Evolutionary conservation across 2,329 filamentous ascomycete species (phyloP).

Genomic region (Nannizziopsis barbatae): DNA sequence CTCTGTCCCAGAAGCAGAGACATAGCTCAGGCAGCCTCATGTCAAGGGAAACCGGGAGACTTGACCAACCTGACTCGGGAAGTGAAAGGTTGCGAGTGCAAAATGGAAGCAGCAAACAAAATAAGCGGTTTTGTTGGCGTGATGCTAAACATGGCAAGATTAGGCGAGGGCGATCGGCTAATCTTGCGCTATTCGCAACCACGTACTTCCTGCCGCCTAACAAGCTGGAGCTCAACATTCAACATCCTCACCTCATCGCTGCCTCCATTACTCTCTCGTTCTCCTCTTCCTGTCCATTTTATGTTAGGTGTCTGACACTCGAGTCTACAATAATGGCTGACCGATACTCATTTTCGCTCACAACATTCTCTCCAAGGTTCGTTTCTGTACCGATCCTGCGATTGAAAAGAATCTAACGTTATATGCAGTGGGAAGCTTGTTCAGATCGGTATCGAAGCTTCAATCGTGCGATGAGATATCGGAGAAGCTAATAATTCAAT

Average conservation of each 20-base stretch:
- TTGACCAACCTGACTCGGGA: conserved; percentile 10
- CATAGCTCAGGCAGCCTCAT: conserved; percentile 12
- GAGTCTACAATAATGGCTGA: conserved; percentile 63
- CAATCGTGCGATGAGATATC: not conserved
- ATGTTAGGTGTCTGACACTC: no score
- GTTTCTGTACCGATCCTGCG: conserved; percentile 23
- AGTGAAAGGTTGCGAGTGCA: not conserved
- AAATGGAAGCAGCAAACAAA: conserved; percentile 6
- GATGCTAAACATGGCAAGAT: conserved; percentile 8
- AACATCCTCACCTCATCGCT: not conserved
- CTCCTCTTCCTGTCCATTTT: not conserved
- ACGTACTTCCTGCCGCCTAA: conserved; percentile 27
- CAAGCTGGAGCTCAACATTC: conserved; percentile 10
- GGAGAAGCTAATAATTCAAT: conserved; percentile 18
- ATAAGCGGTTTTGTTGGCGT: conserved; percentile 7
- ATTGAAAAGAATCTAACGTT: conserved; percentile 35
- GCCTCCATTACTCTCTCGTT: not conserved
- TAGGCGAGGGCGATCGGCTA: conserved; percentile 17
- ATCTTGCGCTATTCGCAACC: conserved; percentile 17
- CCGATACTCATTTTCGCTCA: conserved; percentile 97
- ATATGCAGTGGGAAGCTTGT: conserved; percentile 82
- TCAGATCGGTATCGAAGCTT: conserved; percentile 66
- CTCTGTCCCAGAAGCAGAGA: not conserved
- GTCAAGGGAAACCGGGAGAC: not conserved
- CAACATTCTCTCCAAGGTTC: conserved; percentile 98